These are phyloP conservation scores for Coemansia javaensis DNA, from an alignment of 192 early-diverging fungal genomes.

Conservation along the genomic window DNA sequence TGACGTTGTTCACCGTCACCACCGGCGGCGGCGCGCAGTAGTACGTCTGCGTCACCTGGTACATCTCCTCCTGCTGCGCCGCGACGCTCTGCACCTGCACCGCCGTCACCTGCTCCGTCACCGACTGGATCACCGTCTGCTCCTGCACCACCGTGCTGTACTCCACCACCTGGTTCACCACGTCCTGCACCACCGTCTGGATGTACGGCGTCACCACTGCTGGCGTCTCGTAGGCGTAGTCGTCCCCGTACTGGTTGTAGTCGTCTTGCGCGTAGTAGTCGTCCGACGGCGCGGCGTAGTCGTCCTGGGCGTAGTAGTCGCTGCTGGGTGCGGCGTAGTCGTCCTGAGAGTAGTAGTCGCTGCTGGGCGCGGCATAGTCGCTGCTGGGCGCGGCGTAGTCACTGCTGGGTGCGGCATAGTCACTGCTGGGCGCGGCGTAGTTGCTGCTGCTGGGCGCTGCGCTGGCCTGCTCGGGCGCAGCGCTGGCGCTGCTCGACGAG, in stretches of 20 bases:
- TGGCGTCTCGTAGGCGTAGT: conserved; percentile 6
- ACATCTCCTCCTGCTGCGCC: conserved; percentile 30
- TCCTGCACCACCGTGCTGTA: conserved; percentile 38
- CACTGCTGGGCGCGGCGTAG: too few species aligned
- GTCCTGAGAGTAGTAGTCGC: background rate
- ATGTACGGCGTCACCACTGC: conserved; percentile 16
- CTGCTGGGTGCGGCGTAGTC: background rate
- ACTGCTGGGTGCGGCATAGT: too few species aligned
- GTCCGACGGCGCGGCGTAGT: background rate
- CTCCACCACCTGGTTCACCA: conserved; percentile 33
- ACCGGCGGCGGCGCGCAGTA: conserved; percentile 40
- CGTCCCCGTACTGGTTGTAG: background rate
- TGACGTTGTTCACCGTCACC: conserved; percentile 37
- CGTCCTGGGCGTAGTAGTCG: background rate
- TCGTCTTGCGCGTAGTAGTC: background rate
- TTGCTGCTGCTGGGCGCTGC: too few species aligned
- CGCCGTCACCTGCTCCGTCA: conserved; percentile 34
- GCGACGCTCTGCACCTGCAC: conserved; percentile 37
- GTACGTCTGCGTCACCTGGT: conserved; percentile 47
- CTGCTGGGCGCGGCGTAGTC: background rate
- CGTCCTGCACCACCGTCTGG: conserved; percentile 35
- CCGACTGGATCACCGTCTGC: conserved; percentile 27
- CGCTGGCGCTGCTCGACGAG: too few species aligned
- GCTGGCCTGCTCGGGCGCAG: too few species aligned
- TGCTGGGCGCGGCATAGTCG: background rate